Evolutionary conservation across 2,329 filamentous ascomycete genomes (phyloP), one percentile per base, ranked within the genome.

Genomic region (Aquanectria penicillioides): DNA sequence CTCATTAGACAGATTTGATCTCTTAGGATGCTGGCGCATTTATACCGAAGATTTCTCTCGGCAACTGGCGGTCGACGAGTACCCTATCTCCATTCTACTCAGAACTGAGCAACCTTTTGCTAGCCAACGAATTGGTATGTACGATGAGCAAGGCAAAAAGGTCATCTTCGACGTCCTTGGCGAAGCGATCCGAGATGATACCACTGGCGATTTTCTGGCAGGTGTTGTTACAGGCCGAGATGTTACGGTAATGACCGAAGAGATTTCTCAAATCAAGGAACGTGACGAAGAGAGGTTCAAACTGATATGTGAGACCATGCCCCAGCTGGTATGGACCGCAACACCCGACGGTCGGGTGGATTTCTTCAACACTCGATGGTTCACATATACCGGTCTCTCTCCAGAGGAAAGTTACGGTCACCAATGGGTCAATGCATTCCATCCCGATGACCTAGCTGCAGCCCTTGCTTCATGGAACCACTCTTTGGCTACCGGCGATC

Each of bases 351-450:
- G 91, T 0, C 66, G 78, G 22, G 82, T 86, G 64, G 90, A 94
- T 67, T 94, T 92, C 75, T 94, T 89, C 73, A 91, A 90, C 57
- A 84, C 86, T 41, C 80, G 88, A n/a, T 94, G 91, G 89, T 92
- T 91, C 68, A 83, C 86, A n/a, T 94, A 91, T 67, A 94, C 91
- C 0, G 89, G 91, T 0, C 74, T 93, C 20, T 82, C 81, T 0
- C 79, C 81, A 9, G 85, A 89, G 38, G 78, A 88, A 9, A 90
- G 86, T 22, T 65, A 89, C 3, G 90, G 89, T 0, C 69, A 79
- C 25, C 83, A 83, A 2, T 92, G 89, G 89, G 77, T 80, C 66
- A 75, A 80, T 3, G 82, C 86, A 0, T 90, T 93, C 63, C 90
- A 93, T 66, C 84, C 85, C 0, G 90, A 93, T 23, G 91, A 94